phyloP scores from a whole-genome alignment of 116 monocot species.

The Zostera marina region DNA sequence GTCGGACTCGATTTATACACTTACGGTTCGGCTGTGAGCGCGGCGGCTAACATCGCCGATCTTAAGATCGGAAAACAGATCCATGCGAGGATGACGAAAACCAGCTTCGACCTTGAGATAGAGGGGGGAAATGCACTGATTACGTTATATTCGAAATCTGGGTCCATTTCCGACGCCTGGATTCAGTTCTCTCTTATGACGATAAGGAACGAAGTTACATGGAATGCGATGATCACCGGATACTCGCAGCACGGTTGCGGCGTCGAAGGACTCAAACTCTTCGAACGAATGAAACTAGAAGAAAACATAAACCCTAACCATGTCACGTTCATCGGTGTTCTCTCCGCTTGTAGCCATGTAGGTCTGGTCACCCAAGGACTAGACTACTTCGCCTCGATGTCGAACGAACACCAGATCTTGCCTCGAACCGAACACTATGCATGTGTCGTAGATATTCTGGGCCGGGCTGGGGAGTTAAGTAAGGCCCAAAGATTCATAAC shows the following conservation, averaged over 20 bases:
- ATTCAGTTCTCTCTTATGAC: conserved; percentile 37
- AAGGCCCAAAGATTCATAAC: conserved; percentile 44
- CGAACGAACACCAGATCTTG: conserved; percentile 21
- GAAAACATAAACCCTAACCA: conserved; percentile 36
- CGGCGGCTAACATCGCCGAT: conserved; percentile 62
- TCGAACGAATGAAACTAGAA: conserved; percentile 52
- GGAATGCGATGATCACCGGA: conserved; percentile 85
- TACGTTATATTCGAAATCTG: conserved; percentile 82
- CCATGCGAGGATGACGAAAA: conserved; percentile 65
- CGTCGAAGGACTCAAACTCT: conserved; percentile 40
- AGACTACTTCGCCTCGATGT: conserved; percentile 52
- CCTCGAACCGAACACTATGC: conserved; percentile 65
- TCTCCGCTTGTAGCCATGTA: conserved; percentile 83
- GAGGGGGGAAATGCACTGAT: conserved; percentile 61
- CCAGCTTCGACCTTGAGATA: conserved; percentile 34
- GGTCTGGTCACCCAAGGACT: conserved; percentile 64
- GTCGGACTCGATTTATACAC: conserved; percentile 49
- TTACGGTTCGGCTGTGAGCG: conserved; percentile 50
- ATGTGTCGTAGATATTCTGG: conserved; percentile 79
- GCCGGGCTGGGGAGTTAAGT: conserved; percentile 59
- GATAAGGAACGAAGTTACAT: conserved; percentile 53
- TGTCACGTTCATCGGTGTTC: conserved; percentile 64
- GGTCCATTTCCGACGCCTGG: conserved; percentile 54
- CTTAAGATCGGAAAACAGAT: conserved; percentile 68
- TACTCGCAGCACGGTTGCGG: conserved; percentile 78